Evolutionary conservation across 1,139 yeast species (phyloP), one percentile per base, ranked within the genome.

Genomic region (Pichia sp.): DNA sequence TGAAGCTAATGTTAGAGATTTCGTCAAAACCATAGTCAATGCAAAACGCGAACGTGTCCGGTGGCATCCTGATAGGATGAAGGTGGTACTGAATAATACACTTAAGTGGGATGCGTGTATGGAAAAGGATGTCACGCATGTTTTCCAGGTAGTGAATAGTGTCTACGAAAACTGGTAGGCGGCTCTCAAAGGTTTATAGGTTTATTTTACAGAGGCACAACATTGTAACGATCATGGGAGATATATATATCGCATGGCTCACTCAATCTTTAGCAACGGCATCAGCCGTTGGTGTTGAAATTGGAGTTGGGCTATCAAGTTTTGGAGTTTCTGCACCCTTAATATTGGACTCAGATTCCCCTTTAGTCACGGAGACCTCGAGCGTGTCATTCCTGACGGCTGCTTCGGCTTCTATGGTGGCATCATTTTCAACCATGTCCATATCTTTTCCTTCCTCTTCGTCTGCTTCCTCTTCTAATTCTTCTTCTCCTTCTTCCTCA

Each of bases 21-120:
- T 66, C 37, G 35, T 64, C 4, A 33, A 38, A 6, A 34, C 46
- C 0, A 33, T 38, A 2, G 45, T 44, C 4, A 28, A 19, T 11
- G 37, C 76, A 7, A 72, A 67, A 39, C 50, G 45, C 22, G 86
- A 78, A 48, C 50, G 86, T 41, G 53, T 77, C 4, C 58, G 72
- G 42, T 79, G 86, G 86, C 87, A 79, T 51, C 87, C 87, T 2
- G 87, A 79, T 51, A 70, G 67, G 48, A 58, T 65, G 63, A 38
- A 44, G 9, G 29, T 37, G 7, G 37, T 44, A 22, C 45, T 39
- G 31, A 47, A 30, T 25, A 33, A 15, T 22, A 28, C 19, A 29
- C 33, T 16, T 14, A 34, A 27, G 17, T 40, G 19, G 30, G 22
- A 33, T 8, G 33, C 22, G 1, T 33, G 33, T 6, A 28, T 22